Base-by-base conservation (phyloP, 2,329 filamentous ascomycete genomes). In the Colletotrichum nymphaeae region DNA sequence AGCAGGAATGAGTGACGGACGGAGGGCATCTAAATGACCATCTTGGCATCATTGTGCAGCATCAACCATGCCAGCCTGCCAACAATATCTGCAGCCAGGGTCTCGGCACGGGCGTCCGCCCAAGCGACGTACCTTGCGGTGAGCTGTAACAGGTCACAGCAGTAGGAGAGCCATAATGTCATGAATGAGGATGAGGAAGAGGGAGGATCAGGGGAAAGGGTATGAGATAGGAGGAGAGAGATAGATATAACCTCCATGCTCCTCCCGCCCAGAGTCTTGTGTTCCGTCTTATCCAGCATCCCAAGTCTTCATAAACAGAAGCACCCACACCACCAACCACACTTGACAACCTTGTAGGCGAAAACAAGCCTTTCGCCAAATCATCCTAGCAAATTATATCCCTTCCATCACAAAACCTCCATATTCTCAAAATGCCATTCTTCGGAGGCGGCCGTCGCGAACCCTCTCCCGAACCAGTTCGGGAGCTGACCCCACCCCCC, bases 401-500 rank as follows among this genome's bases (percentile, higher is more conserved):
- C 6, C n/a, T 46, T 42, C 12, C 19, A 32, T 49, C 52, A 9
- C 62, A 19, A 49, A 37, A 24, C 12, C 63, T 62, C 57, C 26
- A 46, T 6, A 35, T 63, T 37, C 42, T 8, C 56, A 74, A 65
- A 37, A 78, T 78, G 77, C 76, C 76, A 35, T 76, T 78, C 71
- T 78, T 78, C 63, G 73, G 76, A 60, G 77, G 78, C 63, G 77
- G 77, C 37, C 79, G 77, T 46, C 78, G 77, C 22, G 76, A 81
- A 26, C 78, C 79, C 19, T 74, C 78, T 0, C 79, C 79, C 8
- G 81, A 83, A 73, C 82, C 80, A 7, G 78, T 80, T 63, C 77
- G 78, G 26, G 75, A 80, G 76, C 79, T 77, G 24, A 76, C 75
- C 32, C 78, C 78, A 12, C 75, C 77, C 11, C 76, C 76, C 7